A percentile compares a stretch with the other conserved stretches of the same genome.
Conservation (phyloP, 192 early-diverging fungal species). For the Chytriomyces confervae region DNA sequence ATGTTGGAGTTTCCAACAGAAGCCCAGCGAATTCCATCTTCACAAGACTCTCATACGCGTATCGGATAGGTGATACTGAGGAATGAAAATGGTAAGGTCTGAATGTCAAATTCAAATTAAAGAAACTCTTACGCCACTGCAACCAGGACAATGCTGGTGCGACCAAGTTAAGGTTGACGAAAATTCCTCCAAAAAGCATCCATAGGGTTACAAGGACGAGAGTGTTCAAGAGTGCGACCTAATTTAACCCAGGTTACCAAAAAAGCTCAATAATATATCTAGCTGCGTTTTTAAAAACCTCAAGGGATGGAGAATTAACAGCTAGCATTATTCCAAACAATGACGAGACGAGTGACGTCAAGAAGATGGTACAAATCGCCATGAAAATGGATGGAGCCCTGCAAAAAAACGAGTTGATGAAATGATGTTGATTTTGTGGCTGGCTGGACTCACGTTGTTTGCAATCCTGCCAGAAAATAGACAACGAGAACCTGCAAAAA, state of each 20-base stretch:
- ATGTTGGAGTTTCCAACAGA: background rate
- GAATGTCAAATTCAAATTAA: background rate
- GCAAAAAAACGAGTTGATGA: too few species aligned
- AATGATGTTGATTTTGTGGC: too few species aligned
- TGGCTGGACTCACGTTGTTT: slow-evolving; percentile 42
- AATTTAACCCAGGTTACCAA: background rate
- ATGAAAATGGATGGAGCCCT: slow-evolving; percentile 12
- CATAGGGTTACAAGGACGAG: slow-evolving; percentile 55
- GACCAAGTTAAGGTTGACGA: background rate
- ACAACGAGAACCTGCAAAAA: slow-evolving; percentile 42
- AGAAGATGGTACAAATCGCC: slow-evolving; percentile 34
- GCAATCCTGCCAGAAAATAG: slow-evolving; percentile 66
- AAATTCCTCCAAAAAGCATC: slow-evolving; percentile 45
- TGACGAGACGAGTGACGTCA: slow-evolving; percentile 50
- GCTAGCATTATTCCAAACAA: slow-evolving; percentile 57
- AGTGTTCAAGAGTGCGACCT: slow-evolving; percentile 46
- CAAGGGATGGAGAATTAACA: slow-evolving; percentile 43
- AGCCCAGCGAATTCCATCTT: slow-evolving; percentile 27
- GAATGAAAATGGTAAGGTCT: background rate
- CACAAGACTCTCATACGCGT: slow-evolving; percentile 50
- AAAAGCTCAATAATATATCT: too few species aligned
- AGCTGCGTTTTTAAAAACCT: background rate
- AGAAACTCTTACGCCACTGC: slow-evolving; percentile 10
- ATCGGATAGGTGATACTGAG: slow-evolving; percentile 53
- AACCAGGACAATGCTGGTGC: slow-evolving; percentile 8